Evolutionary conservation across 2,329 filamentous ascomycete genomes (phyloP).

Genomic region (Ceratocystis huliohia): DNA sequence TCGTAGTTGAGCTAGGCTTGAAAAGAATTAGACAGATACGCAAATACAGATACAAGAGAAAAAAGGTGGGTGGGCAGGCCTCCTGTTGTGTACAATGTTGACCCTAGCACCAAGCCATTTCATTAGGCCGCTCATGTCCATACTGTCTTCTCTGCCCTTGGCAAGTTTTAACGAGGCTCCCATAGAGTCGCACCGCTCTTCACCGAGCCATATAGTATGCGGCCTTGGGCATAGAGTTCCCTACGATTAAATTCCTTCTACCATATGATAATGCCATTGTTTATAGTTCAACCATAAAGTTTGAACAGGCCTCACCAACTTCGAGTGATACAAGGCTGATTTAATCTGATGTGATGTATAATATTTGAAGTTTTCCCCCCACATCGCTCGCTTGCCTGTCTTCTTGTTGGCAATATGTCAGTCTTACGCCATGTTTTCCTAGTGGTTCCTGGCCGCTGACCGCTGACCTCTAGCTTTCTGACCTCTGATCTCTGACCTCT

Average conservation of each 20-base stretch:
- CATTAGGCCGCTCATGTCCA: background rate
- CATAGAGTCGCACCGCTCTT: background rate
- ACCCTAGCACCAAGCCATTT: background rate
- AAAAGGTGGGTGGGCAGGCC: background rate
- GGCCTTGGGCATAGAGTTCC: too few species aligned
- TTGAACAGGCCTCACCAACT: background rate
- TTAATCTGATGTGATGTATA: background rate
- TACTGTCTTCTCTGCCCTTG: background rate
- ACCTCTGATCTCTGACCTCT: background rate
- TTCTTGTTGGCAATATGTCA: background rate
- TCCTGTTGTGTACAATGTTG: background rate
- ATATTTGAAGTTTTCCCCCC: background rate
- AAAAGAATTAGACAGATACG: background rate
- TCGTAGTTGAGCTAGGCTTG: background rate
- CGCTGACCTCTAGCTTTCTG: background rate
- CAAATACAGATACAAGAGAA: background rate
- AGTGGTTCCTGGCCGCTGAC: conserved; percentile 8
- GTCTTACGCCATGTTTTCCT: background rate
- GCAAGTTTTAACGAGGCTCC: background rate
- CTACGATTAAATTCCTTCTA: background rate
- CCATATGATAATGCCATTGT: background rate
- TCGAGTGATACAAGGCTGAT: conserved; percentile 6
- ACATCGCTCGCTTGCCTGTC: background rate
- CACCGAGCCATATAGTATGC: background rate
- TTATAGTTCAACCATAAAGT: background rate